phyloP scores from a whole-genome alignment of 2,329 filamentous ascomycete species.

The Podosphaera xanthii region DNA sequence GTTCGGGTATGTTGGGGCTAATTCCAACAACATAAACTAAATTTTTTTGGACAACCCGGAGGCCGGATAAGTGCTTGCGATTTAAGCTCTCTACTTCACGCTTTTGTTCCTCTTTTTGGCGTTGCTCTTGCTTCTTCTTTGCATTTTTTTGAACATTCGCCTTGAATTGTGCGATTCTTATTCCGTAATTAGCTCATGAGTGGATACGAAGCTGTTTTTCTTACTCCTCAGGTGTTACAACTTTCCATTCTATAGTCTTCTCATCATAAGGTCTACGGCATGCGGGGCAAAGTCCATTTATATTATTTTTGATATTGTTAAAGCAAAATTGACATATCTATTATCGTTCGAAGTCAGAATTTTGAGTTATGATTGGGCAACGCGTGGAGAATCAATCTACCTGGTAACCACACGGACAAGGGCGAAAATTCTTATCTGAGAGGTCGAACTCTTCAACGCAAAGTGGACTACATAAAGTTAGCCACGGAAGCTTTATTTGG shows the following conservation, averaged over 20 bases:
- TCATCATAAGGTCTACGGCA: slow-evolving; percentile 91
- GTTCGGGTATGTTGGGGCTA: slow-evolving; percentile 75
- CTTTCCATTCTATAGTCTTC: slow-evolving; percentile 90
- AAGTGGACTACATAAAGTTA: slow-evolving; percentile 43
- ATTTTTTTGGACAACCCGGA: slow-evolving; percentile 94
- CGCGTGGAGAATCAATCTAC: slow-evolving; percentile 26
- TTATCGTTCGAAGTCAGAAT: neutral
- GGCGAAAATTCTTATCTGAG: slow-evolving; percentile 87
- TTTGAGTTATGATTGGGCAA: neutral
- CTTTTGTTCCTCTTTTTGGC: slow-evolving; percentile 89
- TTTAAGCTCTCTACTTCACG: slow-evolving; percentile 89
- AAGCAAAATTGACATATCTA: slow-evolving; percentile 99
- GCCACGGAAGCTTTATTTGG: neutral
- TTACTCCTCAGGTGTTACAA: slow-evolving; percentile 85
- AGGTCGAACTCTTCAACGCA: slow-evolving; percentile 98
- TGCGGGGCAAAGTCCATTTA: slow-evolving; percentile 94
- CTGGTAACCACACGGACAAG: slow-evolving; percentile 95
- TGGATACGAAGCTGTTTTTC: slow-evolving; percentile 16
- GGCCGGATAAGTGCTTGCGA: slow-evolving; percentile 84
- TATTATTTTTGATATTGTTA: slow-evolving; percentile 96
- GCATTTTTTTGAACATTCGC: slow-evolving; percentile 71
- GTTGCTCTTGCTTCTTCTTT: slow-evolving; percentile 67
- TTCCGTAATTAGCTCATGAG: neutral
- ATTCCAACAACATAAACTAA: slow-evolving; percentile 93
- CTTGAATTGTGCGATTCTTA: slow-evolving; percentile 49